Evolutionary conservation across 2,329 filamentous ascomycete genomes (phyloP).

Genomic region (Penicillium capsulatum): DNA sequence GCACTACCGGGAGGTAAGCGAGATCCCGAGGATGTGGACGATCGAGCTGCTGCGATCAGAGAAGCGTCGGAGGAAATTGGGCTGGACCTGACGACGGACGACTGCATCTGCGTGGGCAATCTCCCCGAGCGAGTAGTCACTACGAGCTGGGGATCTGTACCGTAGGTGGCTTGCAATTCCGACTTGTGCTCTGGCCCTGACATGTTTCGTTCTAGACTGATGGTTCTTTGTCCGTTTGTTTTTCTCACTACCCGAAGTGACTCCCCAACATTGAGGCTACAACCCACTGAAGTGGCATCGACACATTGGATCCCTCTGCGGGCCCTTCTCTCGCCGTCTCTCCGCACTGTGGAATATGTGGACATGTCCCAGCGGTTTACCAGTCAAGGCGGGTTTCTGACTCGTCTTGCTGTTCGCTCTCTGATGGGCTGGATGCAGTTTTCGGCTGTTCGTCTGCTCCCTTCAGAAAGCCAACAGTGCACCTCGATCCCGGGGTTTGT

Average conservation of each 20-base stretch:
- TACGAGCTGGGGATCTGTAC: constrained; percentile 62
- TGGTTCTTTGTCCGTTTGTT: constrained; percentile 66
- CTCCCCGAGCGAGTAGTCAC: constrained; percentile 63
- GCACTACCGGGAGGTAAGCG: constrained; percentile 64
- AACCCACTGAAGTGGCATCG: constrained; percentile 64
- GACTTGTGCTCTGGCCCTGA: not conserved
- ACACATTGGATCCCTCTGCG: constrained; percentile 66
- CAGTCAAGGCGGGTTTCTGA: constrained; percentile 52
- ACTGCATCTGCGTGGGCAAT: constrained; percentile 54
- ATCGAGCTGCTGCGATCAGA: constrained; percentile 58
- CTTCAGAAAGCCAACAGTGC: constrained; percentile 59
- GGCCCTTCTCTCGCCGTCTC: constrained; percentile 55
- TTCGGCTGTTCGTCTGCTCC: constrained; percentile 59
- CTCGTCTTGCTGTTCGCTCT: constrained; percentile 52
- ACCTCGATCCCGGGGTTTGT: constrained; percentile 51
- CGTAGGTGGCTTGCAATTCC: constrained; percentile 36
- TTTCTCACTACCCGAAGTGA: constrained; percentile 58
- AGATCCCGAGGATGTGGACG: constrained; percentile 61
- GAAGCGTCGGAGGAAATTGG: constrained; percentile 66
- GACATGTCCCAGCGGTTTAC: constrained; percentile 61
- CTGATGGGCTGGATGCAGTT: constrained; percentile 65
- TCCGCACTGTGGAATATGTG: constrained; percentile 60
- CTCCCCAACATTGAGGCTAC: constrained; percentile 57
- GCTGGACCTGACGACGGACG: constrained; percentile 51
- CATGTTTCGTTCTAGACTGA: constrained; percentile 45